Base-by-base conservation (phyloP, 2,329 filamentous ascomycete genomes). In the Cercospora sp. region DNA sequence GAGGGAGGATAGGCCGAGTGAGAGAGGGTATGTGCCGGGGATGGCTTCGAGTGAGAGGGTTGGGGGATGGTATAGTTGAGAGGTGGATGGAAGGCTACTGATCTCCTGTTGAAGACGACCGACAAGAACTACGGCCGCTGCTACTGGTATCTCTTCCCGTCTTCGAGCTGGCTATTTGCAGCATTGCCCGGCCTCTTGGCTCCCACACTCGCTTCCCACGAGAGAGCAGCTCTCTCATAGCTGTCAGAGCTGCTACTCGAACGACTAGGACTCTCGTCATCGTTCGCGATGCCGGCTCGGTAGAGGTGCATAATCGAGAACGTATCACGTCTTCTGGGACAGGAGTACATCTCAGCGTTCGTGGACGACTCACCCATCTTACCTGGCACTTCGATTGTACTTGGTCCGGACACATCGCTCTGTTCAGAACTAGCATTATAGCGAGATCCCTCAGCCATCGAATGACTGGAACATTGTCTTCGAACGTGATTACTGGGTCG, bases 1-100 rank as follows among this genome's bases (percentile, higher is more conserved):
- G 55, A 60, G 55, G 58, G 64, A 70, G 18, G 71, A 71, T 59
- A 33, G 68, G 51, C 66, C 69, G 45, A 62, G 60, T 20, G 66
- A 68, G 36, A 67, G 60, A 28, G 40, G 20, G 20, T 66, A 66
- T 60, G 59, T 69, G 28, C 67, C 66, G 40, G 69, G 69, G 3
- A 63, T 59, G 31, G 60, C 51, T 7, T 60, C 42, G 16, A 64
- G 60, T 40, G 68, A 69, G 58, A 66, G 31, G 57, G 63, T 57
- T 10, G 36, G 64, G 55, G 60, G 58, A 5, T 66, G 59, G 64
- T 53, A 60, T 31, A 20, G 23, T 33, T 55, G 16, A 63, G 12
- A 57, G 2, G 26, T 28, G 23, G 53, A 57, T 16, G 30, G 20
- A 13, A 31, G n/a, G 16, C 8, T n/a, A n/a, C n/a, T n/a, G n/a